Conservation (phyloP, 164 flowering plant species). For the Berberis vulgaris region DNA sequence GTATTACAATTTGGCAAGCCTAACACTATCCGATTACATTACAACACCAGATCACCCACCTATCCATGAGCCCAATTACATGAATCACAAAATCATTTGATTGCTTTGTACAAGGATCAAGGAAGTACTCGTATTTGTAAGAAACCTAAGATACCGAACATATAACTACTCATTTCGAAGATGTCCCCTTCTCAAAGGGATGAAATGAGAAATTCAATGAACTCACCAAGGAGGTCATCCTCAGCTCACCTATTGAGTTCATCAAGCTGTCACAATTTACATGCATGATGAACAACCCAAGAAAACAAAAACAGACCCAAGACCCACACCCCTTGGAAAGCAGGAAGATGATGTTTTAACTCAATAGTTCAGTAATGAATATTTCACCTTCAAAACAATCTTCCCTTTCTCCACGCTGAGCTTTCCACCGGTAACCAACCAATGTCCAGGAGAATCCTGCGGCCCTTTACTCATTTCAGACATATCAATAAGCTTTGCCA, state of each 20-base stretch:
- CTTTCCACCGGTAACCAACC: conserved; percentile 89
- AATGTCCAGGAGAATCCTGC: conserved; percentile 76
- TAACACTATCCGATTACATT: too few relatives aligned
- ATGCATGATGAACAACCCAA: conserved; percentile 15
- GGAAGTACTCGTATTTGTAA: too few relatives aligned
- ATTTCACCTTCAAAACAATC: conserved; percentile 65
- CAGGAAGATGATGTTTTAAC: not conserved
- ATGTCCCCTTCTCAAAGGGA: not conserved
- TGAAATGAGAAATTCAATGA: not conserved
- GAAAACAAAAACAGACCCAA: not conserved
- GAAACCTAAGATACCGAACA: too few relatives aligned
- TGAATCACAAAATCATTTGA: too few relatives aligned
- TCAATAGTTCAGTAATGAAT: conserved; percentile 72
- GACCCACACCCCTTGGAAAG: conserved; percentile 7
- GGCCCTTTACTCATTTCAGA: conserved; percentile 73
- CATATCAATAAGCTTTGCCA: conserved; percentile 57
- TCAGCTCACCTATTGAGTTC: conserved; percentile 10
- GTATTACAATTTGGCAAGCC: too few relatives aligned
- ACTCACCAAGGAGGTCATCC: conserved; percentile 2
- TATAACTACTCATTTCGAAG: too few relatives aligned
- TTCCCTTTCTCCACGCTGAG: conserved; percentile 79
- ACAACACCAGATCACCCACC: too few relatives aligned
- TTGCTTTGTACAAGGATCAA: too few relatives aligned
- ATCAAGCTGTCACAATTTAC: conserved; percentile 9
- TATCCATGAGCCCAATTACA: too few relatives aligned